Evolutionary conservation across 1,139 yeast genomes (phyloP), one percentile per base, ranked within the genome.

Genomic region (Scheffersomyces cryptocercus): DNA sequence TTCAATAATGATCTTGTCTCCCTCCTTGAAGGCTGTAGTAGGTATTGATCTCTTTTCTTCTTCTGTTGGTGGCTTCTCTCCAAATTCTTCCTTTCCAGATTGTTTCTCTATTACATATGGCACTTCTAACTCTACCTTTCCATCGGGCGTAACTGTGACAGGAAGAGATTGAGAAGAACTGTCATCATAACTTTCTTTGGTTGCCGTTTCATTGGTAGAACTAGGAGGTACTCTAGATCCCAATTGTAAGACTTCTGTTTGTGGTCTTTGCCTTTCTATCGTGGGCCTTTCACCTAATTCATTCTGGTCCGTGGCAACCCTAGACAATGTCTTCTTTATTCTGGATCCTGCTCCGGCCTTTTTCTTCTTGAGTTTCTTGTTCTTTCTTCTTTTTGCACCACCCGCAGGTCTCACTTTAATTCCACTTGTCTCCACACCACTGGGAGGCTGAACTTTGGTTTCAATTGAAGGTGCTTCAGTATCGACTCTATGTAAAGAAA

Each of bases 401-500:
- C 95, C 95, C 2, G 88, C 88, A 2, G 95, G 93, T 52, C 82
- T 77, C n/a, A 80, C 86, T 38, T 84, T 82, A 16, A 79, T 65
- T 20, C 89, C 88, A 55, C 84, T 79, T 0, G 88, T 83, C 60
- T 81, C 86, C 14, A 82, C 65, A 1, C 82, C 71, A 40, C 67
- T 66, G 0, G 67, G 40, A 6, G 61, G 57, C 29, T 50, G 54
- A 11, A 59, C 37, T 13, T 50, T 55, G 11, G 44, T 43, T 13
- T 39, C 50, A 7, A 33, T 20, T 5, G 44, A 29, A 13, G 42
- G 31, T 16, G 33, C 40, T 15, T 26, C 43, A 0, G 95, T 86
- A 57, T 88, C 96, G 38, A 88, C 79, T 58, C 95, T 77, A 50
- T 84, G 91, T 46, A 90, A 77, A 0, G 96, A 88, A 54, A 88